These are phyloP conservation scores for Sordariomycetes sp. DNA, from an alignment of 2,329 filamentous ascomycete genomes.

Conservation along the genomic window DNA sequence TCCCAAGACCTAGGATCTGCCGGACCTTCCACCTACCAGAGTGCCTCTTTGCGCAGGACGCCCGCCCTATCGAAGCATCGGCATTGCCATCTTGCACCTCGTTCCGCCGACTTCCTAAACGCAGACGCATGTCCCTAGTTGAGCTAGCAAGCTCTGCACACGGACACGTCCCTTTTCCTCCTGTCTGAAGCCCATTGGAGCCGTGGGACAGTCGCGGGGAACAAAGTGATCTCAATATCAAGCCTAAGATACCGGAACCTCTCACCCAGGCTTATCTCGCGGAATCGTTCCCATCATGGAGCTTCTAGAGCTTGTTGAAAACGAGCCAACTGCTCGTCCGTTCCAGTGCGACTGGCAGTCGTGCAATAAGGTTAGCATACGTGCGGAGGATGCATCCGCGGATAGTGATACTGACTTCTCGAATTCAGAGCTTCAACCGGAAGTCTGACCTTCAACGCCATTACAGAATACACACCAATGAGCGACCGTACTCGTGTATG, in stretches of 20 bases:
- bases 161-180: background rate
- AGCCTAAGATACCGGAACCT: background rate
- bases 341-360: slow-evolving; percentile 54
- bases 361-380: slow-evolving; percentile 45
- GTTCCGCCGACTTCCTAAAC: background rate
- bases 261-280: too few relatives aligned
- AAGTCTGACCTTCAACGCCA: slow-evolving; percentile 63
- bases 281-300: slow-evolving; percentile 36
- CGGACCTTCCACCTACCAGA: background rate
- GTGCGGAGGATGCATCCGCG: background rate
- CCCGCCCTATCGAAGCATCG: background rate
- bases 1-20: background rate
- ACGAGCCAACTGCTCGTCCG: slow-evolving; percentile 50
- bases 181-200: background rate
- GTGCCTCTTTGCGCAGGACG: background rate
- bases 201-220: background rate
- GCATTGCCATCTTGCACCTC: background rate
- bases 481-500: slow-evolving; percentile 54
- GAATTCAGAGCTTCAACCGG: slow-evolving; percentile 54
- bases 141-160: background rate
- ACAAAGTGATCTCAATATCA: background rate
- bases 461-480: slow-evolving; percentile 62
- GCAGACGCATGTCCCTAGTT: background rate
- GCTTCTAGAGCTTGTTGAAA: slow-evolving; percentile 54
- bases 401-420: background rate